Base-by-base conservation (phyloP, 169 alveolate species). In the Theileria sp. region DNA sequence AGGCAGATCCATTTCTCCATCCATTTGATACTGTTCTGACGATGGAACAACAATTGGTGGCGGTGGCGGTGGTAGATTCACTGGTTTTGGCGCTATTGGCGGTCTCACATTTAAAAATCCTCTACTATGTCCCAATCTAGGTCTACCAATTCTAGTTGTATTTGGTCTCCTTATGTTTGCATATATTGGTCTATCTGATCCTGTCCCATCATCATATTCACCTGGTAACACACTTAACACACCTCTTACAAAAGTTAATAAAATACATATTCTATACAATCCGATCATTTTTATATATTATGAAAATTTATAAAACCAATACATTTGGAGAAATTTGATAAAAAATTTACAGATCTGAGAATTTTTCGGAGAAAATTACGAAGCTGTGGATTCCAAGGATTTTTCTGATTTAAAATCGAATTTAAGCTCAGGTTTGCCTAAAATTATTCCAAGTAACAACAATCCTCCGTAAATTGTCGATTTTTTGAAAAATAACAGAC, bases 401-500 rank as follows among this genome's bases (percentile, higher is more conserved):
- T 25, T 58, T 21, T 58, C 67, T 10, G 34, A 58, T 58, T 58
- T 58, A 5, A 66, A 38, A 25, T 32, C 51, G 4, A 66, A 25
- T n/a, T n/a, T 19, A 28, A 66, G 34, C 28, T 44, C 58, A 21
- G 30, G 26, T 17, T 66, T 66, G 26, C 90, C 90, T 13, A 65
- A 26, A n/a, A 78, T 23, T 12, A 77, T 54, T 3, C 83, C 90
- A 34, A 67, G 65, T 13, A 84, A 81, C 15, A 84, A 67, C 19
- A 77, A 15, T 23, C 80, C 82, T 1, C 90, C 90, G 58, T 77
- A 76, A 3, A 78, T 17, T 26, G 67, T 70, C 15, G 70, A 34
- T 15, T 85, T 80, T 67, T 84, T 77, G 71, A 84, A 84, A 44
- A 84, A 84, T 54, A 19, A 25, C 28, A 77, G 61, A 66, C 90